These are phyloP conservation scores for Dinochytrium kinnereticum DNA, from an alignment of 371 early-diverging fungal species.

Conservation along the genomic window DNA sequence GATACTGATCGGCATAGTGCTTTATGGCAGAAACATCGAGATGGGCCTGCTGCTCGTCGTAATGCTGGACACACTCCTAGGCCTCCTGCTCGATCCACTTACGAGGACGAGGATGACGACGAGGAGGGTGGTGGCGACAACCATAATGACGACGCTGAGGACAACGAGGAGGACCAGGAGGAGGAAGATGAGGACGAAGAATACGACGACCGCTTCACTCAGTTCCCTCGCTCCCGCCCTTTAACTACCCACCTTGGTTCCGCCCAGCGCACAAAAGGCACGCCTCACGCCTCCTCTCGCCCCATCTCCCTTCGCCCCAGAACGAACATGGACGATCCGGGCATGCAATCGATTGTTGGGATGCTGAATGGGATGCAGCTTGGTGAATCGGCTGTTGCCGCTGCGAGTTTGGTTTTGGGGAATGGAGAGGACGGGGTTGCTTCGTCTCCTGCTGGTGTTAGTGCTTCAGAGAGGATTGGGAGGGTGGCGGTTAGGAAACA, in stretches of 20 bases:
- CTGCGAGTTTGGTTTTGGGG: not conserved
- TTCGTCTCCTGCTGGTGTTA: not conserved
- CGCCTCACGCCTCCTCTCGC: not conserved
- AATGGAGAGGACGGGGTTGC: not conserved
- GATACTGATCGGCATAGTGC: not conserved
- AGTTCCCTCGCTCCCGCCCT: not conserved
- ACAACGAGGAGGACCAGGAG: not conserved
- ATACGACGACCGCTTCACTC: not conserved
- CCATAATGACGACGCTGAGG: not conserved
- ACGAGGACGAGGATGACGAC: not conserved
- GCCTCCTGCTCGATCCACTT: not conserved
- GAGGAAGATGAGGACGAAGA: not conserved
- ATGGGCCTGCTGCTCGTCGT: not conserved
- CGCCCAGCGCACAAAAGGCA: not conserved
- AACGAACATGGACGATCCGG: not conserved
- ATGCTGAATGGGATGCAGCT: constrained; percentile 14
- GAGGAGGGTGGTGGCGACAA: constrained; percentile 9
- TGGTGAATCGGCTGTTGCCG: not conserved
- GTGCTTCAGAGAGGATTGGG: constrained; percentile 12
- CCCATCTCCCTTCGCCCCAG: not conserved
- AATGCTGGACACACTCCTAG: constrained; percentile 12
- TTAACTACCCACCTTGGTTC: not conserved
- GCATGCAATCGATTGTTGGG: not conserved
- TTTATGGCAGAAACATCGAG: not conserved
- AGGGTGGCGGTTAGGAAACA: constrained; percentile 11